phyloP scores from a whole-genome alignment of 805 yeast genomes.

The Suhomyces sp. region DNA sequence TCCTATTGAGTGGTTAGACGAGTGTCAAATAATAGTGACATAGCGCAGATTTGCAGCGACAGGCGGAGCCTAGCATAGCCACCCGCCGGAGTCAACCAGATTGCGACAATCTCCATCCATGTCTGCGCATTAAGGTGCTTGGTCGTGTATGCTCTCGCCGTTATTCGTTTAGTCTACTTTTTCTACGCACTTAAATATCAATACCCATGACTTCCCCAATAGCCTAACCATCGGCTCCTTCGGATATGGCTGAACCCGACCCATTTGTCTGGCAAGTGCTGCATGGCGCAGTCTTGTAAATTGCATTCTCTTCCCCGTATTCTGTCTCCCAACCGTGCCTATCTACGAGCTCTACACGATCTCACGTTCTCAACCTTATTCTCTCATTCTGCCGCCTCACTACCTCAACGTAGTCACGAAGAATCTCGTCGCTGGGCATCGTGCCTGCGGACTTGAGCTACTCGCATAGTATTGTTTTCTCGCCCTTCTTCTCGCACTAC shows the following conservation, averaged over 20 bases:
- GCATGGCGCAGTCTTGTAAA: not conserved
- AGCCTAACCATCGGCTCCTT: not conserved
- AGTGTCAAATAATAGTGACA: too few species aligned
- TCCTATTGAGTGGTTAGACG: too few species aligned
- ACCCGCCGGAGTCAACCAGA: not conserved
- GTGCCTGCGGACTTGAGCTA: not conserved
- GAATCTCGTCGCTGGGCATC: not conserved
- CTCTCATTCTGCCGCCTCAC: not conserved
- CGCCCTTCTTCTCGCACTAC: not conserved
- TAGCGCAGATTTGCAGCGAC: too few species aligned
- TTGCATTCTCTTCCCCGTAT: not conserved
- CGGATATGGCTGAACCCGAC: not conserved
- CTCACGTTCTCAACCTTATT: not conserved
- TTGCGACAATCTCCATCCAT: not conserved
- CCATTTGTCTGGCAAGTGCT: not conserved
- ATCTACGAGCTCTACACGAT: not conserved
- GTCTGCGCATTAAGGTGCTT: not conserved
- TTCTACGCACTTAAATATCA: not conserved
- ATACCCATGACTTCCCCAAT: not conserved
- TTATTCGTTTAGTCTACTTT: not conserved
- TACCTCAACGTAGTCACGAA: not conserved
- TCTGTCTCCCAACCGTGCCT: not conserved
- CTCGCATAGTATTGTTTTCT: not conserved
- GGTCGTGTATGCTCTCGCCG: not conserved
- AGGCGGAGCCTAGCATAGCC: not conserved